A percentile compares a stretch with the other conserved stretches of the same genome.
Conservation (phyloP, 352 stramenopile genomes). For the Blastocystis sp. region DNA sequence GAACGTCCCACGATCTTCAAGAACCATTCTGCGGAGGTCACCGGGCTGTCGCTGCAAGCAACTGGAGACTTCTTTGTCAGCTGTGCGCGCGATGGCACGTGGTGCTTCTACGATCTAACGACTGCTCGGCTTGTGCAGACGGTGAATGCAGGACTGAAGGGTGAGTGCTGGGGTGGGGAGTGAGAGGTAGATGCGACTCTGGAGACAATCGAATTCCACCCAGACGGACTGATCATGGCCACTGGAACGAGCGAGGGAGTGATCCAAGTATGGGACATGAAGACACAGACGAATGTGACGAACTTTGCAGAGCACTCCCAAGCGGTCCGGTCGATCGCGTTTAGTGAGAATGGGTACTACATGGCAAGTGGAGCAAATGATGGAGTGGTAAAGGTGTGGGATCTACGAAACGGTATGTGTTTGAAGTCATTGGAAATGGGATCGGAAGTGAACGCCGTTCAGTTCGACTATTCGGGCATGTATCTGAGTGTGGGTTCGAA, state of each 20-base stretch:
- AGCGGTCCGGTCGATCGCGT: constrained; percentile 73
- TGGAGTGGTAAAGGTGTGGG: constrained; percentile 80
- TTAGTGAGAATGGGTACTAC: constrained; percentile 90
- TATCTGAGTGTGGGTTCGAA: constrained; percentile 36
- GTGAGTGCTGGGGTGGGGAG: background rate
- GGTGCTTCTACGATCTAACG: constrained; percentile 75
- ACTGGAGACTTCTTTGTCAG: constrained; percentile 75
- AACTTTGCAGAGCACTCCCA: constrained; percentile 74
- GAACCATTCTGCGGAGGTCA: constrained; percentile 63
- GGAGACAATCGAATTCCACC: constrained; percentile 76
- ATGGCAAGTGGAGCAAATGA: constrained; percentile 75
- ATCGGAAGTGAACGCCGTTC: constrained; percentile 13
- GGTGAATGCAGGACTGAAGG: background rate
- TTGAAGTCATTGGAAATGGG: constrained; percentile 65
- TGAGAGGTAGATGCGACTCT: constrained; percentile 64
- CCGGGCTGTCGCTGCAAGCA: constrained; percentile 72
- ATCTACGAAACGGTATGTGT: constrained; percentile 81
- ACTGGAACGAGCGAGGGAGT: constrained; percentile 69
- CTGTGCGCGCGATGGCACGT: constrained; percentile 73
- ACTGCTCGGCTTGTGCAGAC: constrained; percentile 51
- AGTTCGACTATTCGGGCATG: constrained; percentile 61
- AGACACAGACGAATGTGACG: constrained; percentile 72
- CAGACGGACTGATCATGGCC: constrained; percentile 85
- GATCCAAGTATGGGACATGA: constrained; percentile 86
- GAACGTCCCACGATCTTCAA: constrained; percentile 40